These are phyloP conservation scores for Solanum verrucosum DNA, from an alignment of 257 asterid species.

Conservation along the genomic window DNA sequence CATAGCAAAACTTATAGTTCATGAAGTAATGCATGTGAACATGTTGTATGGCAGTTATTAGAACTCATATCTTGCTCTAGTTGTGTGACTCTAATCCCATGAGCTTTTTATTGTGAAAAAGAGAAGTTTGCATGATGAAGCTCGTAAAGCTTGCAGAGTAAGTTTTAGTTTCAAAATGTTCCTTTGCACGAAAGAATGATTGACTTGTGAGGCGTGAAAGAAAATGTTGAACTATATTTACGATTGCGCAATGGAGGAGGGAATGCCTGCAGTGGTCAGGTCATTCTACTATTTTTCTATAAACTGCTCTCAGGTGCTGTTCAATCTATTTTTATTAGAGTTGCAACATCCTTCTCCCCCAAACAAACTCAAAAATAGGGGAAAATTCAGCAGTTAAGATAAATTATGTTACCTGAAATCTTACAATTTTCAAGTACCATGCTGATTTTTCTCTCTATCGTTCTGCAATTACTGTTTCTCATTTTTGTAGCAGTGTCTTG, in stretches of 20 bases:
- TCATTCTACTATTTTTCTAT: neutral
- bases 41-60: neutral
- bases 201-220: neutral
- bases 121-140: neutral
- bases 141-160: neutral
- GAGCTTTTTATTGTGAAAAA: neutral
- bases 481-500: neutral
- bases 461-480: neutral
- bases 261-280: neutral
- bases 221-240: neutral
- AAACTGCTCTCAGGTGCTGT: neutral
- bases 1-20: neutral
- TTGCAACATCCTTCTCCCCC: neutral
- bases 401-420: neutral
- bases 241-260: neutral
- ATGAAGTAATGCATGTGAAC: neutral
- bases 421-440: neutral
- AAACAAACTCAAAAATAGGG: neutral
- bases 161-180: neutral
- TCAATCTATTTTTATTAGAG: neutral
- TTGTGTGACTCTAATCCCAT: neutral
- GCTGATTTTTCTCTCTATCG: neutral
- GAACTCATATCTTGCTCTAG: neutral
- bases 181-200: neutral
- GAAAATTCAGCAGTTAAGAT: neutral